A percentile compares a stretch with the other conserved stretches of the same genome.
phyloP scores from a whole-genome alignment of 2,329 filamentous ascomycete species.

The Cytospora piceae region DNA sequence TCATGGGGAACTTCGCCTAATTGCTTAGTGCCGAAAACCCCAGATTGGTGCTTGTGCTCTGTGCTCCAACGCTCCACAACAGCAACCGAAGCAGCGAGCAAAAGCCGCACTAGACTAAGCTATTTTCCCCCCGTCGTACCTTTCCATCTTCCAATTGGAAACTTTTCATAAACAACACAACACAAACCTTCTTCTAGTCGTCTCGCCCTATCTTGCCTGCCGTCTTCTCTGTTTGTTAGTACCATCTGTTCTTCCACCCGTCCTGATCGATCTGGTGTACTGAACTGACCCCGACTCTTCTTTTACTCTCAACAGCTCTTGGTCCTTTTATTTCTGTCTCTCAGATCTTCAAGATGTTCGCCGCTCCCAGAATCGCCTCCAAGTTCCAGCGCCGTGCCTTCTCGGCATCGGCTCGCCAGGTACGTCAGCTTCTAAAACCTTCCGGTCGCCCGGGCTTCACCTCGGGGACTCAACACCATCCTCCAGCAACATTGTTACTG shows the following conservation, averaged over 20 bases:
- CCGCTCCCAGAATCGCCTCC: slow-evolving; percentile 65
- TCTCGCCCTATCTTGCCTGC: slow-evolving; percentile 5
- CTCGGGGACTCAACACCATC: slow-evolving; percentile 30
- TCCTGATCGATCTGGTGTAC: neutral
- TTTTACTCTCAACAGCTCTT: slow-evolving; percentile 8
- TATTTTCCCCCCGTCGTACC: slow-evolving; percentile 12
- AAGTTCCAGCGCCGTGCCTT: slow-evolving; percentile 77
- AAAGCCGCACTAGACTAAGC: slow-evolving; percentile 10
- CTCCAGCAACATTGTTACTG: neutral
- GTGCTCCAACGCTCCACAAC: slow-evolving; percentile 18
- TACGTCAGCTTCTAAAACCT: slow-evolving; percentile 42
- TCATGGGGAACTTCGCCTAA: slow-evolving; percentile 17
- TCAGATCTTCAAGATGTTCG: slow-evolving; percentile 67
- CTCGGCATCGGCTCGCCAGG: slow-evolving; percentile 77
- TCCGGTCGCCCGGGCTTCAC: slow-evolving; percentile 28
- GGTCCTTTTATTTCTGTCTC: slow-evolving; percentile 16
- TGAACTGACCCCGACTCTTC: neutral
- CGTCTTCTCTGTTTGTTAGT: neutral
- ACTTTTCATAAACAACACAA: slow-evolving; percentile 21
- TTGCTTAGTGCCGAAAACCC: slow-evolving; percentile 15
- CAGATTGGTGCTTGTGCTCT: neutral
- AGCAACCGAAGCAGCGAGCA: slow-evolving; percentile 12
- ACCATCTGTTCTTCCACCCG: neutral
- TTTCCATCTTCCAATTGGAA: slow-evolving; percentile 21
- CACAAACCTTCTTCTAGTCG: slow-evolving; percentile 7